Evolutionary conservation across 805 yeast species (phyloP).

Genomic region (Yarrowia sp.): DNA sequence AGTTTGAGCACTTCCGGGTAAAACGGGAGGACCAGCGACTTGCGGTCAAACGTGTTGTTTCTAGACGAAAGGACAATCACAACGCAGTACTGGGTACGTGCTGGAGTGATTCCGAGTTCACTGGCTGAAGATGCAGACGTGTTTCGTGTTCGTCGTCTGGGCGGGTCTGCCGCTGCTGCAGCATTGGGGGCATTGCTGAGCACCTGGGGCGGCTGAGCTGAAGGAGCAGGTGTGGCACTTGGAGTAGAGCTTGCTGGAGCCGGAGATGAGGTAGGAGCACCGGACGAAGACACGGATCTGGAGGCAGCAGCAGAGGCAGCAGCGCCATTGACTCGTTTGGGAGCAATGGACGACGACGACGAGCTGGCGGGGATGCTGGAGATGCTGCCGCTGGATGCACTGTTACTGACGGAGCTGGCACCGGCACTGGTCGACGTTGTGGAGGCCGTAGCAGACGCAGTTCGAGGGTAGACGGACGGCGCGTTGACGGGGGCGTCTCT

Average conservation of each 20-base stretch:
- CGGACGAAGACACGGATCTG: not conserved
- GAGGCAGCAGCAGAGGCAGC: not conserved
- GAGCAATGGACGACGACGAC: not conserved
- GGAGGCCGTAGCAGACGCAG: constrained; percentile 7
- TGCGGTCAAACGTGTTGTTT: constrained; percentile 78
- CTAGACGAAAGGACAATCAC: constrained; percentile 70
- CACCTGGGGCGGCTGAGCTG: too few species aligned
- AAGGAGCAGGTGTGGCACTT: not conserved
- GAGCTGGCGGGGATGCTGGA: not conserved
- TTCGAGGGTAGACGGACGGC: constrained; percentile 18
- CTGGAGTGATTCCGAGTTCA: constrained; percentile 20
- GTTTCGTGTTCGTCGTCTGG: constrained; percentile 10
- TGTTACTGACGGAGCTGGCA: not conserved
- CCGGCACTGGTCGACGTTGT: constrained; percentile 4
- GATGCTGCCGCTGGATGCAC: constrained; percentile 9
- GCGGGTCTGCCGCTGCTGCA: not conserved
- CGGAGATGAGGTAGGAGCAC: not conserved
- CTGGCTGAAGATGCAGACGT: constrained; percentile 18
- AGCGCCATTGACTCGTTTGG: constrained; percentile 1
- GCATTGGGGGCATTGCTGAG: not conserved
- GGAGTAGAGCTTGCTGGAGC: not conserved
- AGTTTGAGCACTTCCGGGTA: constrained; percentile 79
- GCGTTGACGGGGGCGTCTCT: not conserved
- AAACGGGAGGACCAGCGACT: constrained; percentile 74
- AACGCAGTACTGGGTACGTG: constrained; percentile 41